A percentile compares a stretch with the other conserved stretches of the same genome.
Conservation (phyloP, 257 asterid genomes). For the Parsonsia alboflavescens region DNA sequence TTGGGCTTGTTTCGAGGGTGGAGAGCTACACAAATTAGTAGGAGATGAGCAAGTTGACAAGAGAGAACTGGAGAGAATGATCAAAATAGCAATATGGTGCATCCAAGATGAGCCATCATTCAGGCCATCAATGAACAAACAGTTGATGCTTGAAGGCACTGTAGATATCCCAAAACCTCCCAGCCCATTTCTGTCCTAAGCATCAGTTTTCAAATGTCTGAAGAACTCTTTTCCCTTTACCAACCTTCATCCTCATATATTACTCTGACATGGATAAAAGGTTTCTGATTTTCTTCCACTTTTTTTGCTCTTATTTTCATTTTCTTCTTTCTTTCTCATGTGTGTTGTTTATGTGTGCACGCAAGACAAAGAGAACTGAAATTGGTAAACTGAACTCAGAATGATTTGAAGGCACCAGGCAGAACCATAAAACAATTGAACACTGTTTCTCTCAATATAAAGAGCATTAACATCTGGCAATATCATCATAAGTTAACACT, state of each 20-base stretch:
- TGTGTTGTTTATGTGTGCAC: not conserved
- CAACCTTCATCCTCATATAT: not conserved
- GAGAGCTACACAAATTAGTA: slow-evolving; percentile 25
- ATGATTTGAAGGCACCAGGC: not conserved
- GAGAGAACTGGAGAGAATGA: slow-evolving; percentile 30
- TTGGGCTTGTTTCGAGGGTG: slow-evolving; percentile 4
- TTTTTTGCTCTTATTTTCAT: not conserved
- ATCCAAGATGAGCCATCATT: slow-evolving; percentile 43
- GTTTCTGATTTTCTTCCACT: not conserved
- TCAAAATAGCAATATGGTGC: slow-evolving; percentile 48
- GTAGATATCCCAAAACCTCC: slow-evolving; percentile 50
- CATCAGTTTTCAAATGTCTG: not conserved
- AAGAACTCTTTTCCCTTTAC: not conserved
- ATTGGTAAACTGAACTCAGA: not conserved
- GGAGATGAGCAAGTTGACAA: slow-evolving; percentile 26
- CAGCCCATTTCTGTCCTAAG: slow-evolving; percentile 38
- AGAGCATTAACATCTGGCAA: not conserved
- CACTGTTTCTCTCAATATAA: not conserved
- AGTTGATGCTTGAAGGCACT: slow-evolving; percentile 49
- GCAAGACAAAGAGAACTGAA: not conserved
- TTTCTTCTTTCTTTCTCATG: not conserved
- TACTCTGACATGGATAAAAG: not conserved
- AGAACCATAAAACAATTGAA: slow-evolving; percentile 1
- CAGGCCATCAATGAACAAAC: slow-evolving; percentile 46
- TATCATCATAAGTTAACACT: not conserved